Conservation (phyloP, 352 stramenopile genomes). For the Pythium dissimile region DNA sequence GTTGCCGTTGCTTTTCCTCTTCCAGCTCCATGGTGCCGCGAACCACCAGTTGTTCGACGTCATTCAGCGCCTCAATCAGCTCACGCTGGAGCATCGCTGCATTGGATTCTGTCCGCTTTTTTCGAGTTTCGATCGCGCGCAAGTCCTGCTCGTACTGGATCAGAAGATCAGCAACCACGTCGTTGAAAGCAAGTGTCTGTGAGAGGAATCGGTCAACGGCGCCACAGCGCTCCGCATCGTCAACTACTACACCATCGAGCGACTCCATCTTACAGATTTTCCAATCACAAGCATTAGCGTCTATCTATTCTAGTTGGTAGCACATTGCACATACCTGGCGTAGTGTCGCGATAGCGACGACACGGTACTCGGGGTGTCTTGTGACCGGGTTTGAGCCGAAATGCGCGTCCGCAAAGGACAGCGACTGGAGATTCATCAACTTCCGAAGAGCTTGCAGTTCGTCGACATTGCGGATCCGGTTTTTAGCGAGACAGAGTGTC, state of each 20-base stretch:
- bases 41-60: constrained; percentile 45
- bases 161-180: constrained; percentile 50
- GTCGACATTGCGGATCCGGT: constrained; percentile 64
- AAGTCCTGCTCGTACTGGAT: constrained; percentile 59
- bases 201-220: constrained; percentile 48
- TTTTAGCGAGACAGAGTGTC: constrained; percentile 68
- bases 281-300: too few relatives aligned
- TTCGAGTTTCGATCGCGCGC: constrained; percentile 35
- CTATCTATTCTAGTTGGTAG: too few relatives aligned
- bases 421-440: constrained; percentile 47
- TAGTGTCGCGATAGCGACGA: constrained; percentile 60
- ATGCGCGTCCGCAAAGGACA: constrained; percentile 76
- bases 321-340: constrained; percentile 35
- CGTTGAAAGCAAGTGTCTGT: constrained; percentile 64
- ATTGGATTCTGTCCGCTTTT: constrained; percentile 41
- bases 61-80: constrained; percentile 52
- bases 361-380: constrained; percentile 64
- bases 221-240: constrained; percentile 30
- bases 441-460: constrained; percentile 60
- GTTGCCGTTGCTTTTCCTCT: constrained; percentile 43
- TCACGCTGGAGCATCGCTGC: constrained; percentile 62
- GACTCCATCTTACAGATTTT: too few relatives aligned
- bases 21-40: constrained; percentile 39
- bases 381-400: constrained; percentile 83
- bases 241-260: constrained; percentile 40